Evolutionary conservation across 1,284 basidiomycete genomes (phyloP).

Genomic region (Moesziomyces sp.): DNA sequence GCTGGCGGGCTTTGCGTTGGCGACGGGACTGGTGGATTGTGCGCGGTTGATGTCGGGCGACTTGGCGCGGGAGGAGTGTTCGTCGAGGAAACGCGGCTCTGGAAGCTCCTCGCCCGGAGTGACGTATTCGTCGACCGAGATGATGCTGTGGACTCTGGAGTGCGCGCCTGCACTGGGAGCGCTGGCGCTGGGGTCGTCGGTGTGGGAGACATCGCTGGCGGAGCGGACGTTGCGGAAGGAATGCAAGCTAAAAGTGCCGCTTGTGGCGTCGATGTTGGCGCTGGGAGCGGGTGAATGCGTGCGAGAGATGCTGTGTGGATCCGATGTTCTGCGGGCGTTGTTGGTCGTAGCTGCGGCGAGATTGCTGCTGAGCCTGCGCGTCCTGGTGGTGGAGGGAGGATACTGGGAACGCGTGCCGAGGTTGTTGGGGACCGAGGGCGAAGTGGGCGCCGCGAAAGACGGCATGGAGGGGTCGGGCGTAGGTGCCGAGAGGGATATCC

Average conservation of each 20-base stretch:
- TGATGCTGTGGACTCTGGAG: slow-evolving; percentile 40
- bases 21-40: slow-evolving; percentile 27
- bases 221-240: slow-evolving; percentile 51
- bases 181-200: slow-evolving; percentile 16
- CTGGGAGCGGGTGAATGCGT: slow-evolving; percentile 28
- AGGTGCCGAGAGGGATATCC: slow-evolving; percentile 25
- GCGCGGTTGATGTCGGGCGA: slow-evolving; percentile 7
- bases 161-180: slow-evolving; percentile 8
- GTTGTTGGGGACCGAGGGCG: slow-evolving; percentile 1
- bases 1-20: slow-evolving; percentile 29
- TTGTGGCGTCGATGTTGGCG: slow-evolving; percentile 11
- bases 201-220: slow-evolving; percentile 29
- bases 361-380: slow-evolving; percentile 16
- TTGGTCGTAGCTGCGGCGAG: background rate
- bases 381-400: slow-evolving; percentile 20
- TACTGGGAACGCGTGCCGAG: slow-evolving; percentile 17
- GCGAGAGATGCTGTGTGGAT: slow-evolving; percentile 23
- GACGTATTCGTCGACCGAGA: slow-evolving; percentile 43
- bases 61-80: slow-evolving; percentile 2
- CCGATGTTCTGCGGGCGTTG: slow-evolving; percentile 17
- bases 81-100: slow-evolving; percentile 22
- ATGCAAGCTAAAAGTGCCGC: slow-evolving; percentile 42
- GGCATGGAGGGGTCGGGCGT: background rate
- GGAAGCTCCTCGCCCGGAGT: slow-evolving; percentile 46
- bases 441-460: background rate